Percentiles rank a stretch among this genome's conserved stretches.
Conservation (phyloP, 768 basidiomycete species). For the Pisolithus sp. region DNA sequence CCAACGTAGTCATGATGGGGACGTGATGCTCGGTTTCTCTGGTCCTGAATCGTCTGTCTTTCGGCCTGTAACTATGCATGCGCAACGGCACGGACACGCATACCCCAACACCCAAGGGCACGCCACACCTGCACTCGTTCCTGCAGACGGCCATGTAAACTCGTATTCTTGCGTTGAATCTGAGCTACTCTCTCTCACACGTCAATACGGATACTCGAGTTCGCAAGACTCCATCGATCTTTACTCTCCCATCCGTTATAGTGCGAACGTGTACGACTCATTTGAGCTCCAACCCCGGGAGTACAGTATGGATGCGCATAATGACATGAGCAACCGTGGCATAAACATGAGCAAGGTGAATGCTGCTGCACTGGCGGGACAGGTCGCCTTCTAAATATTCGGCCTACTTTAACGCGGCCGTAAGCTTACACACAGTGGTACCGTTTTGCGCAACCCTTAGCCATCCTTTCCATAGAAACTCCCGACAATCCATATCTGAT, state of each 20-base stretch:
- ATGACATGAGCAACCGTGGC: neutral
- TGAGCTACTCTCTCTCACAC: conserved; percentile 1
- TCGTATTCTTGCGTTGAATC: conserved; percentile 1
- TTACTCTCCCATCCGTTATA: conserved; percentile 10
- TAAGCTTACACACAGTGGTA: too few relatives aligned
- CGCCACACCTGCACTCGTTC: neutral
- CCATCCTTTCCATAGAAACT: too few relatives aligned
- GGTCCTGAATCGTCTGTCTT: neutral
- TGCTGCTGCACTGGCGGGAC: neutral
- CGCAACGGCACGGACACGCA: neutral
- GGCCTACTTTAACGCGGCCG: too few relatives aligned
- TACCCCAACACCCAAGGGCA: neutral
- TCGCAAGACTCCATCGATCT: conserved; percentile 15
- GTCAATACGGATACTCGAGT: conserved; percentile 15
- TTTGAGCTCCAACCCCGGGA: conserved; percentile 31
- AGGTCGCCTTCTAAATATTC: neutral
- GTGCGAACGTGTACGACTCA: conserved; percentile 22
- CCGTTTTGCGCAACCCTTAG: too few relatives aligned
- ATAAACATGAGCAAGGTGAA: neutral
- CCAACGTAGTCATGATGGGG: neutral
- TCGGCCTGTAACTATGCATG: neutral
- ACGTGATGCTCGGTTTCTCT: neutral
- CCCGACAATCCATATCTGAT: too few relatives aligned
- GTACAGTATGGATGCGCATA: conserved; percentile 11
- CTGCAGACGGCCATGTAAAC: conserved; percentile 10